phyloP scores from a whole-genome alignment of 192 early-diverging fungal genomes.

The Coemansia biformis region DNA sequence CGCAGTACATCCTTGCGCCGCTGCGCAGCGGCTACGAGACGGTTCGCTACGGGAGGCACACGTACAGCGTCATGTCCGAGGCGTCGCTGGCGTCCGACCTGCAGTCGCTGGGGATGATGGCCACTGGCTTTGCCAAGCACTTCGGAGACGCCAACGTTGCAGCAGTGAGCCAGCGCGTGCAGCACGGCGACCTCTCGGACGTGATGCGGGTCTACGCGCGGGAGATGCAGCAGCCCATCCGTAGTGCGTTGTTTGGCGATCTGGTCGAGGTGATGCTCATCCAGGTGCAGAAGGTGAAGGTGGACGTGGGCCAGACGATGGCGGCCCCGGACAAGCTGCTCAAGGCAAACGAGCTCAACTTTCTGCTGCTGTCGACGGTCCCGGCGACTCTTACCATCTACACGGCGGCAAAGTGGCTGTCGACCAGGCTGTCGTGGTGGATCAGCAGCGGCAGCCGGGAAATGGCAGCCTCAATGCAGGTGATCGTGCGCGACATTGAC shows the following conservation, averaged over 20 bases:
- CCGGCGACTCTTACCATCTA: conserved; percentile 64
- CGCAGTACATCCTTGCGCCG: conserved; percentile 77
- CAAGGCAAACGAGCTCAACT: conserved; percentile 92
- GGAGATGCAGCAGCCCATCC: conserved; percentile 57
- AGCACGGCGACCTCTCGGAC: conserved; percentile 73
- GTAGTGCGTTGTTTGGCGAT: conserved; percentile 55
- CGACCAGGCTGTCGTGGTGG: conserved; percentile 36
- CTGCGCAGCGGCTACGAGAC: conserved; percentile 67
- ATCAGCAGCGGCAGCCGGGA: conserved; percentile 33
- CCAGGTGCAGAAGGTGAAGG: conserved; percentile 91
- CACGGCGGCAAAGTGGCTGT: conserved; percentile 38
- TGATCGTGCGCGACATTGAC: conserved; percentile 56
- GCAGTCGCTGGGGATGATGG: conserved; percentile 85
- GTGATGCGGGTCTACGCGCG: conserved; percentile 75
- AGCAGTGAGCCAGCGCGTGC: conserved; percentile 53
- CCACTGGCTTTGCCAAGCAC: conserved; percentile 67
- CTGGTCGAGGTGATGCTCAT: conserved; percentile 69
- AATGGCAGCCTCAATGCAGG: conserved; percentile 49
- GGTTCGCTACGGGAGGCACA: conserved; percentile 73
- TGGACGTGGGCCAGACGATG: conserved; percentile 89
- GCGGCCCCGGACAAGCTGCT: conserved; percentile 86
- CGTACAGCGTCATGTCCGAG: conserved; percentile 68
- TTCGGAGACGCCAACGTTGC: conserved; percentile 53
- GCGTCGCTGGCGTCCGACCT: conserved; percentile 74
- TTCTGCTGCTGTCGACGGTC: conserved; percentile 78